Conservation (phyloP, 106 monocot genomes). For the Ottelia alismoides region DNA sequence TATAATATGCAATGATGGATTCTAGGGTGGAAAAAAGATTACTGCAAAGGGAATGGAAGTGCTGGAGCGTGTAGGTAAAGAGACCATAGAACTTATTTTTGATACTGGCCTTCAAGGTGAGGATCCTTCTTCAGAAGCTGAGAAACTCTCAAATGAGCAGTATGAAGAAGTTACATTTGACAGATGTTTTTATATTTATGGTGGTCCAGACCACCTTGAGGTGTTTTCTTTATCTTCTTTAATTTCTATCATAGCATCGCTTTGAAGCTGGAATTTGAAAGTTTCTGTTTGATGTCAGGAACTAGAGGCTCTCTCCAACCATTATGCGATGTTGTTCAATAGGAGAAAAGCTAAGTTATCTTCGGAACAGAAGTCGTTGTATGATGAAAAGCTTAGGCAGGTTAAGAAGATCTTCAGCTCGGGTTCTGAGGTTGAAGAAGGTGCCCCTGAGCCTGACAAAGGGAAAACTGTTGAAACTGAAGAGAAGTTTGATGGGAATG, state of each 20-base stretch:
- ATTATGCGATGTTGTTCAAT: constrained; percentile 73
- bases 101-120: constrained; percentile 79
- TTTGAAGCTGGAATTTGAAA: too few species aligned
- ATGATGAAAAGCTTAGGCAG: constrained; percentile 70
- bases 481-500: constrained; percentile 24
- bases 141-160: constrained; percentile 40
- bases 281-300: constrained; percentile 33
- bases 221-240: constrained; percentile 12
- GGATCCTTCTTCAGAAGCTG: constrained; percentile 21
- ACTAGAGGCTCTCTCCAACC: constrained; percentile 78
- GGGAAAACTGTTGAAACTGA: constrained; percentile 40
- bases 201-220: constrained; percentile 89
- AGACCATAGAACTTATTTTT: constrained; percentile 76
- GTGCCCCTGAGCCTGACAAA: constrained; percentile 28
- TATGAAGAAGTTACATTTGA: constrained; percentile 87
- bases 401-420: constrained; percentile 56
- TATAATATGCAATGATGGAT: background rate
- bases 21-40: constrained; percentile 61
- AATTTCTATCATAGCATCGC: too few species aligned
- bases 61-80: constrained; percentile 84
- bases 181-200: constrained; percentile 95
- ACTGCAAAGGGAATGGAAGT: constrained; percentile 79
- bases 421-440: constrained; percentile 39
- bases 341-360: constrained; percentile 65
- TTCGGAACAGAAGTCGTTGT: constrained; percentile 60